Percentiles rank a stretch among this genome's conserved stretches.
phyloP scores from a whole-genome alignment of 805 yeast species.

The Ogataea saltuana region DNA sequence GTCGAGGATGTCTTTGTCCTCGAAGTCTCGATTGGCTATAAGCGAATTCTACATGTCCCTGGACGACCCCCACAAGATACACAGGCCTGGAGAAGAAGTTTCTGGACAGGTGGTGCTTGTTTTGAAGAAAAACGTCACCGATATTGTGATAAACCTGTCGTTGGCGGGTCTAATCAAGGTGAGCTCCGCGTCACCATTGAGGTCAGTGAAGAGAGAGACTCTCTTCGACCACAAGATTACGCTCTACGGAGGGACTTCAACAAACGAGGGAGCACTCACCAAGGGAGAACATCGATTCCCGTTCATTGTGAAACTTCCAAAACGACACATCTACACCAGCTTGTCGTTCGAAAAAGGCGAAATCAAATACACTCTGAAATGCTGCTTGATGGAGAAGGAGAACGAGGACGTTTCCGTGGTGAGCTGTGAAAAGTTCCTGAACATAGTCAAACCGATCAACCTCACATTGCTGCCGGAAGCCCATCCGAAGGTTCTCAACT shows the following conservation, averaged over 20 bases:
- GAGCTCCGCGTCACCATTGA: conserved; percentile 51
- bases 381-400: conserved; percentile 26
- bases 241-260: conserved; percentile 50
- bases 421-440: conserved; percentile 57
- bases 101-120: conserved; percentile 62
- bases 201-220: conserved; percentile 48
- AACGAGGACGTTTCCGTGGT: conserved; percentile 33
- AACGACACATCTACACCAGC: conserved; percentile 67
- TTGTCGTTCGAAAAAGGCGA: conserved; percentile 86
- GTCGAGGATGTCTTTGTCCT: conserved; percentile 24
- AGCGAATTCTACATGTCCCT: conserved; percentile 69
- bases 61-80: conserved; percentile 72
- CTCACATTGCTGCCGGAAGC: conserved; percentile 66
- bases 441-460: conserved; percentile 72
- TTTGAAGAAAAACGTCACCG: conserved; percentile 54
- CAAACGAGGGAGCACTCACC: conserved; percentile 40
- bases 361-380: conserved; percentile 60
- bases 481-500: conserved; percentile 61
- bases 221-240: conserved; percentile 60
- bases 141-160: conserved; percentile 53
- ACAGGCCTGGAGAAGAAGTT: conserved; percentile 79
- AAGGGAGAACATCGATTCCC: conserved; percentile 90
- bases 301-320: conserved; percentile 79
- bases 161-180: conserved; percentile 59
- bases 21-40: conserved; percentile 33